Conservation (phyloP, 2,329 filamentous ascomycete genomes). For the Dothidotthia symphoricarpi region DNA sequence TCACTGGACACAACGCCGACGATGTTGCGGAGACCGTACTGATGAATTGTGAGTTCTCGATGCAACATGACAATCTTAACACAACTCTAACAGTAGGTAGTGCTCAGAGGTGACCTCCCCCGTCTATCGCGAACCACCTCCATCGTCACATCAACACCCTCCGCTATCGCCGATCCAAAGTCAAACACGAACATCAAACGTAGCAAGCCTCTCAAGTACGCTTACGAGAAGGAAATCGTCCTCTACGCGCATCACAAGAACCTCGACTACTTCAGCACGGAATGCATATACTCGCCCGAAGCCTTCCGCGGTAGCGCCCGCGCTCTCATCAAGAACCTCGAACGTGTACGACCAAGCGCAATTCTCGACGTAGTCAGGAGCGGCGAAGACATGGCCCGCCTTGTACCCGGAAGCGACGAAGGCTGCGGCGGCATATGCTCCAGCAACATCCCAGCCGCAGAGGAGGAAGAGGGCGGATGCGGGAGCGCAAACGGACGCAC, state of each 20-base stretch:
- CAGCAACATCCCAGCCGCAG: slow-evolving; percentile 41
- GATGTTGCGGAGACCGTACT: slow-evolving; percentile 96
- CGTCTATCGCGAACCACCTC: slow-evolving; percentile 84
- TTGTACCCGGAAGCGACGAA: slow-evolving; percentile 62
- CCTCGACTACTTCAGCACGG: slow-evolving; percentile 95
- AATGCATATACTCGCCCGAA: slow-evolving; percentile 97
- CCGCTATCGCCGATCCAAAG: slow-evolving; percentile 56
- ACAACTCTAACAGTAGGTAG: slow-evolving; percentile 16
- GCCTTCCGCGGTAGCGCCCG: slow-evolving; percentile 92
- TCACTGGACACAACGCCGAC: slow-evolving; percentile 96
- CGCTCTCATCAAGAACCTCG: slow-evolving; percentile 89
- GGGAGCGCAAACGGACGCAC: slow-evolving; percentile 67
- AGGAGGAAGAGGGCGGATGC: slow-evolving; percentile 69
- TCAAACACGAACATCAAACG: slow-evolving; percentile 78
- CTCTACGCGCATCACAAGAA: slow-evolving; percentile 96
- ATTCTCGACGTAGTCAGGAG: slow-evolving; percentile 93
- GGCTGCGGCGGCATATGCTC: slow-evolving; percentile 33
- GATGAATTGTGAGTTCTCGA: slow-evolving; percentile 66
- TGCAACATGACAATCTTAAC: neutral
- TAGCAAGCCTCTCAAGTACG: slow-evolving; percentile 96
- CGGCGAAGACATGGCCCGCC: slow-evolving; percentile 89
- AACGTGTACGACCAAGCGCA: slow-evolving; percentile 87
- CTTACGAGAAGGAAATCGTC: slow-evolving; percentile 98
- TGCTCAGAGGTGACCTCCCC: slow-evolving; percentile 85
- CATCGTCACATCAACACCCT: slow-evolving; percentile 66